Conservation (phyloP, 768 basidiomycete species). For the Pisolithus albus region DNA sequence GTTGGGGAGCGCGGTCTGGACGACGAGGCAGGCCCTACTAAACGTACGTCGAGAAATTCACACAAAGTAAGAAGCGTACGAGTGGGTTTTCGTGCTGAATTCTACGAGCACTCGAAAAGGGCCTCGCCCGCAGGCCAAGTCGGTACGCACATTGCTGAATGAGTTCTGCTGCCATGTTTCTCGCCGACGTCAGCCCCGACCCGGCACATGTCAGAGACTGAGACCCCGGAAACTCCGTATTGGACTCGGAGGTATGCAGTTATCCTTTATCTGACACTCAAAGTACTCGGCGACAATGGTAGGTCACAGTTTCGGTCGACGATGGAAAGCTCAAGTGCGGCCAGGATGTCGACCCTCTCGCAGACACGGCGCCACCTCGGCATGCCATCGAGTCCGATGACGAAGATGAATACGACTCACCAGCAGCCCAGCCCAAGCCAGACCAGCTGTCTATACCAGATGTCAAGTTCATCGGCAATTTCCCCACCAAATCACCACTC, state of each 20-base stretch:
- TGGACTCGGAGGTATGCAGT: too few relatives aligned
- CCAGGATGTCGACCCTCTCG: conserved; percentile 50
- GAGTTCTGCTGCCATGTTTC: neutral
- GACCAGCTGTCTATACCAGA: conserved; percentile 14
- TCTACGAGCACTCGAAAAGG: conserved; percentile 11
- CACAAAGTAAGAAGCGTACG: conserved; percentile 27
- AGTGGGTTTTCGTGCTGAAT: conserved; percentile 50
- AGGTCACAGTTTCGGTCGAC: neutral
- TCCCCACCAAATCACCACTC: conserved; percentile 25
- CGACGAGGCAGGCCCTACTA: conserved; percentile 29
- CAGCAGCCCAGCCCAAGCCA: conserved; percentile 9
- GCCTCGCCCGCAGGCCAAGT: conserved; percentile 3
- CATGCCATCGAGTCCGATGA: conserved; percentile 63
- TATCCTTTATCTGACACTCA: neutral
- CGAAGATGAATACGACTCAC: conserved; percentile 54
- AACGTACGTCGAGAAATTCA: conserved; percentile 7
- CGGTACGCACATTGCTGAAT: neutral
- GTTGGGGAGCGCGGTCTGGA: conserved; percentile 42
- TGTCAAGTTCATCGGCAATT: conserved; percentile 35
- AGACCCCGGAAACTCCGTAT: too few relatives aligned
- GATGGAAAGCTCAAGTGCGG: neutral
- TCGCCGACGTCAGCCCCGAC: too few relatives aligned
- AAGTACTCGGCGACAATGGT: conserved; percentile 2
- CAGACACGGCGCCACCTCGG: conserved; percentile 51
- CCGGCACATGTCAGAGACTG: too few relatives aligned